These are phyloP conservation scores for Rhodotorula sp. DNA, from an alignment of 1,284 basidiomycete species.

Conservation along the genomic window DNA sequence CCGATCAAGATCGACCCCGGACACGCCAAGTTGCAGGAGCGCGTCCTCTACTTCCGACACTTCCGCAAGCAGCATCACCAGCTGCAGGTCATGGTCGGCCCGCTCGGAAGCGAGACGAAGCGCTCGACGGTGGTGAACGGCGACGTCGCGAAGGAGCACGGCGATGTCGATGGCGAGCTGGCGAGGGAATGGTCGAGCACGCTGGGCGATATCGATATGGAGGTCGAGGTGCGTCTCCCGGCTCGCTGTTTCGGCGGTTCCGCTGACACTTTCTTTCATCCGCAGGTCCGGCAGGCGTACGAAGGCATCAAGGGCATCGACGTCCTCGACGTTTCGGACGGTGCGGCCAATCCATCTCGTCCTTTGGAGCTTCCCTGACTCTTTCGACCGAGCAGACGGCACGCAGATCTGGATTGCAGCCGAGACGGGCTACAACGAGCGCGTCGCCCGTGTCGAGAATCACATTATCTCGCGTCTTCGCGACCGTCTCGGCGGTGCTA, in stretches of 20 bases:
- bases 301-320: conserved; percentile 95
- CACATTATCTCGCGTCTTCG: conserved; percentile 93
- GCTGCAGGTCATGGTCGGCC: conserved; percentile 93
- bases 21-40: conserved; percentile 85
- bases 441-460: conserved; percentile 95
- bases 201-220: conserved; percentile 79
- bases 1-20: conserved; percentile 93
- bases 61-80: conserved; percentile 98
- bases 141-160: neutral
- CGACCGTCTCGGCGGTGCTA: conserved; percentile 88
- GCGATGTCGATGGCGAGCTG: conserved; percentile 49
- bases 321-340: conserved; percentile 86
- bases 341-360: conserved; percentile 52
- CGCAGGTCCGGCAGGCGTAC: conserved; percentile 54
- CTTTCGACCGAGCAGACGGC: conserved; percentile 62
- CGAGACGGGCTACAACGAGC: conserved; percentile 95
- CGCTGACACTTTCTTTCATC: neutral
- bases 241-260: too few species aligned
- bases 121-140: conserved; percentile 52
- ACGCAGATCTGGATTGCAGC: conserved; percentile 98
- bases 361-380: neutral
- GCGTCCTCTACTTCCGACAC: conserved; percentile 79
- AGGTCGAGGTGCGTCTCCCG: conserved; percentile 77
- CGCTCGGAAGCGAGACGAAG: conserved; percentile 67
- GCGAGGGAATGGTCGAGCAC: conserved; percentile 42